Conservation (phyloP, 768 basidiomycete genomes). For the Chalciporus sphaerocephalus region DNA sequence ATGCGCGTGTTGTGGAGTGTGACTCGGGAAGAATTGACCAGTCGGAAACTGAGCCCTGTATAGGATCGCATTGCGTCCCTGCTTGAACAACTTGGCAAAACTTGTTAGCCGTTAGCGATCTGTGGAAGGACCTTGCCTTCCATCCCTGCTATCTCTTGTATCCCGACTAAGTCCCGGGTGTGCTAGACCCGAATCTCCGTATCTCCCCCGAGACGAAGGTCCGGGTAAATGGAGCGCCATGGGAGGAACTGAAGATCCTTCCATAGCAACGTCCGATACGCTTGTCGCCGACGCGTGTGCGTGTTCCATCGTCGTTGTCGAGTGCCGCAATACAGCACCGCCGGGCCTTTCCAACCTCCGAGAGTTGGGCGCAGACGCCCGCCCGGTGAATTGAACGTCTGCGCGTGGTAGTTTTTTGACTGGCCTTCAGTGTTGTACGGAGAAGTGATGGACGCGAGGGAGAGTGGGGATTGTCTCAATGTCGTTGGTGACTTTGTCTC, state of each 20-base stretch:
- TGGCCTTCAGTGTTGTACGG: conserved; percentile 38
- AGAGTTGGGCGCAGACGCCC: conserved; percentile 66
- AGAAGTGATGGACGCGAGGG: conserved; percentile 39
- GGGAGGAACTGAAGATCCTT: conserved; percentile 26
- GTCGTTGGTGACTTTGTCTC: conserved; percentile 31
- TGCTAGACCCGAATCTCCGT: conserved; percentile 32
- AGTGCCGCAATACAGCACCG: conserved; percentile 38
- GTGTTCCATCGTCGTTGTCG: conserved; percentile 26
- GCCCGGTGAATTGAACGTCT: conserved; percentile 69
- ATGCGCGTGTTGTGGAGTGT: conserved; percentile 14
- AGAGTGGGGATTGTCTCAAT: conserved; percentile 36
- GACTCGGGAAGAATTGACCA: conserved; percentile 3
- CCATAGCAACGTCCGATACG: conserved; percentile 29
- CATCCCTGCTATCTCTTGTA: conserved; percentile 30
- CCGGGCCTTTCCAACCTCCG: conserved; percentile 33
- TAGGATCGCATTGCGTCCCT: conserved; percentile 6
- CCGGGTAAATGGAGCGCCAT: conserved; percentile 33
- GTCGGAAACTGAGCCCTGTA: conserved; percentile 11
- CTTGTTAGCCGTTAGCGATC: conserved; percentile 22
- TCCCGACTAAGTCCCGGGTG: conserved; percentile 31
- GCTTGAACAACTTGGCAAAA: neutral
- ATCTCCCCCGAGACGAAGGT: conserved; percentile 31
- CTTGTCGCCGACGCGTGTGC: conserved; percentile 20
- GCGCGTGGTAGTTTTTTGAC: conserved; percentile 79
- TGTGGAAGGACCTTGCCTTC: conserved; percentile 25